Evolutionary conservation across 2,329 filamentous ascomycete species (phyloP), one percentile per base, ranked within the genome.

Genomic region (Aspergillus novofumigatus): DNA sequence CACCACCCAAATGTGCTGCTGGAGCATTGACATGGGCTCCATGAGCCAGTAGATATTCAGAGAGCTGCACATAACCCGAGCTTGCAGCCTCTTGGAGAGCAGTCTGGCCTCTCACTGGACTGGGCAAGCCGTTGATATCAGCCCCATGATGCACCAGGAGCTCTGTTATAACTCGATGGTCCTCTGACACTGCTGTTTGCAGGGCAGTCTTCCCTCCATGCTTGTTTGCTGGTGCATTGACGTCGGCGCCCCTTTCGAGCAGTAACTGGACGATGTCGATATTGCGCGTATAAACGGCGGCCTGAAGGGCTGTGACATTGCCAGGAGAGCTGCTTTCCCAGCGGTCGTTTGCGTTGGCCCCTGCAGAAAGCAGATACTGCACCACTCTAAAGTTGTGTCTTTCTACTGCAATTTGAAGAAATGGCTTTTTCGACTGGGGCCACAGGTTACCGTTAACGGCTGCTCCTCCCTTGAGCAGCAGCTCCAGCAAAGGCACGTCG

Each of bases 71-170:
- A 23, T 26, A 52, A 21, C 51, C 51, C 10, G 35, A 52, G 23
- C 35, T 42, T 41, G 63, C 32, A 38, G 32, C 32, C 32, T 17
- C 14, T 38, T 38, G 32, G 32, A 38, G 32, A 38, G 32, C 56
- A 3, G 62, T 65, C 45, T 56, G 41, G 14, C 52, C 57, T n/a
- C 47, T 10, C n/a, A 54, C 35, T n/a, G 57, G 54, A 51, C 51
- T 57, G 3, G 35, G 52, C 51, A 44, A 28, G 21, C 68, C 62
- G 59, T 69, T 69, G 10, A 68, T 54, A 57, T 68, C 60, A 11
- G 64, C 66, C 28, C 63, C 66, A 56, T 51, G 8, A 63, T 35
- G 32, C 32, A 35, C 32, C 32, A 35, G 11, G 5, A 35, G 32
- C 4, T 35, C 32, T 2, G 32, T 61, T 42, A 67, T 20, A 6